Evolutionary conservation across 1,284 basidiomycete genomes (phyloP).

Genomic region (Ganoderma lucidum): DNA sequence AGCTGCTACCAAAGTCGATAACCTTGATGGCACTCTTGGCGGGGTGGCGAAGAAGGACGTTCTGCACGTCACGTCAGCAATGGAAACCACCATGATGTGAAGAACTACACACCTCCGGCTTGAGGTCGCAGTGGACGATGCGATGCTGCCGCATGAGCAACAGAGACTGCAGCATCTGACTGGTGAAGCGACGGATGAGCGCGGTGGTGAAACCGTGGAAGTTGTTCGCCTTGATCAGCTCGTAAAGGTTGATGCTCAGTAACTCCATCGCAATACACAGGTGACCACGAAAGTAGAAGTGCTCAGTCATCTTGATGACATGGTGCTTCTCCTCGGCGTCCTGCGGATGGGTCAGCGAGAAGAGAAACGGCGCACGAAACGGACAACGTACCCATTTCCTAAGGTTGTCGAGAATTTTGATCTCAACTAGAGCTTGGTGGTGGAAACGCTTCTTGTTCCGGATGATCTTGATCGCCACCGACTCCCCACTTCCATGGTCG

Average conservation of each 20-base stretch:
- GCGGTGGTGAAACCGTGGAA: constrained; percentile 97
- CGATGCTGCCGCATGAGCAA: constrained; percentile 95
- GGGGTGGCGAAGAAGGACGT: constrained; percentile 94
- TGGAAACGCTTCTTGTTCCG: constrained; percentile 99
- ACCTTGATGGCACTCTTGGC: constrained; percentile 97
- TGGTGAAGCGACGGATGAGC: constrained; percentile 95
- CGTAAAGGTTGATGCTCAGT: constrained; percentile 98
- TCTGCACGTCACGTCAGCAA: constrained; percentile 56
- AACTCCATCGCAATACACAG: constrained; percentile 99
- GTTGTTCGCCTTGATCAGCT: constrained; percentile 98
- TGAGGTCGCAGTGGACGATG: constrained; percentile 99
- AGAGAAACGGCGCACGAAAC: neutral
- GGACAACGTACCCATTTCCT: constrained; percentile 86
- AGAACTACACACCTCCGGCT: constrained; percentile 82
- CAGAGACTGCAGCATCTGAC: constrained; percentile 93
- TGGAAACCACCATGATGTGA: neutral
- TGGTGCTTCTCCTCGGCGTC: constrained; percentile 97
- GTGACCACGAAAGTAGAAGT: constrained; percentile 98
- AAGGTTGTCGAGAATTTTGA: constrained; percentile 97
- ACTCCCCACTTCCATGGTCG: constrained; percentile 96
- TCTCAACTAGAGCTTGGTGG: constrained; percentile 97
- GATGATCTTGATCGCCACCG: constrained; percentile 99
- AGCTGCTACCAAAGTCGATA: constrained; percentile 99
- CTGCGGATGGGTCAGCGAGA: constrained; percentile 48
- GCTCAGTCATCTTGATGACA: constrained; percentile 98